Evolutionary conservation across 2,329 filamentous ascomycete genomes (phyloP).

Genomic region (Penicillium nordicum): DNA sequence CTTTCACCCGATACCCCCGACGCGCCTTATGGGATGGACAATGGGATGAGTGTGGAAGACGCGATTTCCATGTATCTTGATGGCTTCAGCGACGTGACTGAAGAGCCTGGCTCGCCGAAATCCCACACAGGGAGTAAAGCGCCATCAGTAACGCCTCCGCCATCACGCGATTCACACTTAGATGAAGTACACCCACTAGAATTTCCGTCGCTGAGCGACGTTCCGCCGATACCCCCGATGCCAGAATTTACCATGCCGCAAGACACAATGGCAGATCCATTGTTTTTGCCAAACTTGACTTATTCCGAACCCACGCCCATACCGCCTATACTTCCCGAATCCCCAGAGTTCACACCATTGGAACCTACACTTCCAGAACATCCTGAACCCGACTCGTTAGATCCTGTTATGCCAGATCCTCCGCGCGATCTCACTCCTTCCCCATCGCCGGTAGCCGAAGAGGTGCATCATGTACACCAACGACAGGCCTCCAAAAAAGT

Average conservation of each 20-base stretch:
- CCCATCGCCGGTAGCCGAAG: conserved; percentile 4
- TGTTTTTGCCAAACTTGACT: conserved; percentile 1
- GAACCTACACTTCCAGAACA: conserved; percentile 1
- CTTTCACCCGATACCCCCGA: conserved; percentile 58
- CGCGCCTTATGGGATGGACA: conserved; percentile 57
- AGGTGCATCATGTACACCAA: conserved; percentile 11
- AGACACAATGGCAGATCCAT: neutral
- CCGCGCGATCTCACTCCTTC: conserved; percentile 9
- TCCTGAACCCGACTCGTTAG: conserved; percentile 5
- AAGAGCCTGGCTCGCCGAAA: conserved; percentile 35
- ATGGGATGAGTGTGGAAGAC: conserved; percentile 58
- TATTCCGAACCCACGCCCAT: conserved; percentile 3
- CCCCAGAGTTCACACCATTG: conserved; percentile 5
- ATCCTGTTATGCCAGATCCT: conserved; percentile 4
- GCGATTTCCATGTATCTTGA: conserved; percentile 60
- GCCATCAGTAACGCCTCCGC: conserved; percentile 27
- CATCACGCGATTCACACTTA: conserved; percentile 26
- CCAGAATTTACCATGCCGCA: conserved; percentile 3
- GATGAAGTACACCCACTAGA: conserved; percentile 27
- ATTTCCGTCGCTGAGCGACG: conserved; percentile 18
- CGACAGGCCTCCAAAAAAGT: conserved; percentile 28
- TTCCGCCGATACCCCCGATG: conserved; percentile 21
- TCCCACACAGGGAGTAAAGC: conserved; percentile 33
- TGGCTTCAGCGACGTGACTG: conserved; percentile 50
- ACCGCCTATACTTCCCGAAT: conserved; percentile 13